These are phyloP conservation scores for Actinomortierella wolfii DNA, from an alignment of 371 early-diverging fungal species.

Conservation along the genomic window DNA sequence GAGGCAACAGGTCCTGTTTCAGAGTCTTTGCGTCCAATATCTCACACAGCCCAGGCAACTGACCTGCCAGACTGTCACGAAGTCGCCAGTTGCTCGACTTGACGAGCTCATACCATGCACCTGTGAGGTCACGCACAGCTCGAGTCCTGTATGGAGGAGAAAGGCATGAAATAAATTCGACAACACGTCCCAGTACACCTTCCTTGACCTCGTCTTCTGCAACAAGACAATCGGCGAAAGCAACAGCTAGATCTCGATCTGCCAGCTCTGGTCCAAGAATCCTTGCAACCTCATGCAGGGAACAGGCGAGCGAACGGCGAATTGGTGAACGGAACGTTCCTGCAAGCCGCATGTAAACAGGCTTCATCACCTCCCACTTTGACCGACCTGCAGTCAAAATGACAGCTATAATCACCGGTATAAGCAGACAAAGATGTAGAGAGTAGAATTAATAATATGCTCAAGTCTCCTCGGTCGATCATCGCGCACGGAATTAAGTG, in stretches of 20 bases:
- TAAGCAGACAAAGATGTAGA: neutral
- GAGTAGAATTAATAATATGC: too few relatives aligned
- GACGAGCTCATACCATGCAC: constrained; percentile 63
- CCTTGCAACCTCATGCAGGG: constrained; percentile 62
- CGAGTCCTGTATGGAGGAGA: constrained; percentile 56
- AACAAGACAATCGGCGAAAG: constrained; percentile 63
- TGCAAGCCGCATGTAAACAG: constrained; percentile 38
- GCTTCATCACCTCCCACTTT: constrained; percentile 52
- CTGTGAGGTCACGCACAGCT: constrained; percentile 55
- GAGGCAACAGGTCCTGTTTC: constrained; percentile 55
- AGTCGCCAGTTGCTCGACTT: constrained; percentile 60
- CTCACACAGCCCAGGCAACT: constrained; percentile 54
- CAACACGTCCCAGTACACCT: constrained; percentile 62
- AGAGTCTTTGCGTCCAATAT: constrained; percentile 58
- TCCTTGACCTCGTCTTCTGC: constrained; percentile 67
- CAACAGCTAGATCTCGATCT: constrained; percentile 61
- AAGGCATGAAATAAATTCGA: constrained; percentile 60
- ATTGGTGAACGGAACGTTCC: constrained; percentile 38
- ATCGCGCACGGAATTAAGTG: too few relatives aligned
- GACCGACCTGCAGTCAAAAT: constrained; percentile 64
- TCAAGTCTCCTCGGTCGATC: too few relatives aligned
- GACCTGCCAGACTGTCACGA: constrained; percentile 59
- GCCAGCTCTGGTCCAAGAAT: constrained; percentile 64
- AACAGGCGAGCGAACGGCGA: constrained; percentile 63
- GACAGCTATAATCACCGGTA: constrained; percentile 45